Base-by-base conservation (phyloP, 148 eudicot species). In the Amaranthus cruentus region DNA sequence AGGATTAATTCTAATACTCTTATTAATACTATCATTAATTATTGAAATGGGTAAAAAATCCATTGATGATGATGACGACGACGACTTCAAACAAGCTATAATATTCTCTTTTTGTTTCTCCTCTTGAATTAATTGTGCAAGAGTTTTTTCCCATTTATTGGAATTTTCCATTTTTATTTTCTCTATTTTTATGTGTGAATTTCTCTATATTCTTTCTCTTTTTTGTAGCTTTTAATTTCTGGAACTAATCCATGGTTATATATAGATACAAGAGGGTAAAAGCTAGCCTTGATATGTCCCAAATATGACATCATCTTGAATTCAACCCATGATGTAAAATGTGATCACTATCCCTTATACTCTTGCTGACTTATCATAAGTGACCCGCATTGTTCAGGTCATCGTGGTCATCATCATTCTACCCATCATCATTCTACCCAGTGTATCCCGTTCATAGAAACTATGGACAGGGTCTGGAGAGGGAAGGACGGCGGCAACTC, bases 1-100 rank as follows among this genome's bases (percentile, higher is more conserved):
- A 8, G 63, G 73, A 43, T 9, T 70, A 56, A 70, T 70, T 14
- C 73, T 55, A 42, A n/a, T 55, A 56, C 72, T 70, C 28, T 28
- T 55, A n/a, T 48, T 28, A 28, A 28, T 70, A 44, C 50, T 44
- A 9, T 70, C 47, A 38, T 6, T 42, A 4, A 43, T 70, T 2
- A 43, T 55, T 6, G 61, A 55, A 43, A 57, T 55, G 4, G 61
- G n/a, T 13, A 57, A 14, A 70, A 12, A 13, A 56, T 70, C 73
- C 47, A 42, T 2, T 70, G 62, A 55, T 2, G 52, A 43, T 54
- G 60, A 52, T 18, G 46, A 51, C 5, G 71, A 49, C 10, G 2
- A 3, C 2, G 56, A 14, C n/a, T 51, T 28, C 4, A 13, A 52
- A 2, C 7, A 5, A 42, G n/a, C 48, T 9, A 43, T 7, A 64